Evolutionary conservation across 2,329 filamentous ascomycete species (phyloP).

Genomic region (Macrophomina tecta): DNA sequence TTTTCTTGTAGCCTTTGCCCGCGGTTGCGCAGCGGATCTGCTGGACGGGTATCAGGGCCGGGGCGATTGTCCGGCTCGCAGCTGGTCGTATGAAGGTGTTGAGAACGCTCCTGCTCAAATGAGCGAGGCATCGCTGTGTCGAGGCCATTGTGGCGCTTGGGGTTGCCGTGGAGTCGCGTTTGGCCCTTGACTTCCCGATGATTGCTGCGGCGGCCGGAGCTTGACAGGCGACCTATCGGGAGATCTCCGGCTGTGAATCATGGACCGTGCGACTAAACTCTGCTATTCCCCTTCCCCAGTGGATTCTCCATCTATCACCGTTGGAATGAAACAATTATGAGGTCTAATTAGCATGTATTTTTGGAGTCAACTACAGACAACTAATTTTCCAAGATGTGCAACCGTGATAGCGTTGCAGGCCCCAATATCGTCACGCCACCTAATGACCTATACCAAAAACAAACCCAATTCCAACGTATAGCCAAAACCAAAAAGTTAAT

Average conservation of each 20-base stretch:
- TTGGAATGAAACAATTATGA: background rate
- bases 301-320: too few relatives aligned
- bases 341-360: conserved; percentile 4
- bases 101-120: conserved; percentile 40
- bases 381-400: background rate
- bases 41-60: conserved; percentile 37
- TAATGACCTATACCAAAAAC: too few relatives aligned
- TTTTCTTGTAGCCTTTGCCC: conserved; percentile 46
- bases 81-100: conserved; percentile 12
- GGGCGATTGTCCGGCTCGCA: background rate
- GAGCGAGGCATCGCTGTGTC: conserved; percentile 41
- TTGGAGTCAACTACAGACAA: conserved; percentile 10
- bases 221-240: conserved; percentile 18
- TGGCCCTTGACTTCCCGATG: conserved; percentile 21
- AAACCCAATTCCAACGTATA: too few relatives aligned
- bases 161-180: conserved; percentile 3
- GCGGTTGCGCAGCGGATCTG: conserved; percentile 47
- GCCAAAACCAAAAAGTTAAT: background rate
- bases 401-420: conserved; percentile 1
- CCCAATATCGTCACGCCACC: conserved; percentile 10
- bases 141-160: conserved; percentile 40
- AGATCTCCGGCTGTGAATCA: background rate
- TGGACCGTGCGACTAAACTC: too few relatives aligned
- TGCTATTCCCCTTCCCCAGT: too few relatives aligned
- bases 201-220: conserved; percentile 8